Base-by-base conservation (phyloP, 306 rosid species). In the Castanea crenata region DNA sequence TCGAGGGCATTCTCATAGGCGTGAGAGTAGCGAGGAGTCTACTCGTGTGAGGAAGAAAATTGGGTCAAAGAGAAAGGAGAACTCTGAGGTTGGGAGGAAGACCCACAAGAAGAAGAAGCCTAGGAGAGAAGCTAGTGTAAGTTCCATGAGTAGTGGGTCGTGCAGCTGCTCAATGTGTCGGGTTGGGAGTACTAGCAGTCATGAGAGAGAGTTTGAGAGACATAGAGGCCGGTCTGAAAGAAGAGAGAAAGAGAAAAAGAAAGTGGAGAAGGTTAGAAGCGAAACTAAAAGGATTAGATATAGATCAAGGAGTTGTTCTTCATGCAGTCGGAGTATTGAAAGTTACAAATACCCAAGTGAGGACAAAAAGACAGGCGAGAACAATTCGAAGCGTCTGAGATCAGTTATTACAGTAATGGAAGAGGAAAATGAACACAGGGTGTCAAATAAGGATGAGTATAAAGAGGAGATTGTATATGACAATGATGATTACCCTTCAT, bases 401-500 rank as follows among this genome's bases (percentile, higher is more conserved):
- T 95, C 98, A 3, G 90, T 93, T 79, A 82, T 95, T 78, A 82
- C 83, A 16, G 82, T 90, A 74, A 20, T 76, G 6, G 83, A 82
- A 65, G 91, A 67, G 80, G 84, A 29, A 23, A 78, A 90, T 25
- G 85, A 87, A 58, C 80, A 74, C 12, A 59, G 69, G 69, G 89
- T 82, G 51, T 76, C 79, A 8, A 77, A 31, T 78, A 77, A 54
- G 74, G 86, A 82, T 79, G 90, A 81, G 46, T 79, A 58, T 38
- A 87, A 82, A 82, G 98, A 93, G 86, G 97, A 85, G 85, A 84
- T 87, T 75, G 78, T 85, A 25, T 84, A 90, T 80, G 88, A 85
- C 81, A 84, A 71, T 64, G 79, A 83, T 61, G 98, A 91, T 85
- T 84, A 88, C 87, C 97, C 91, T 73, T 78, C 86, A 23, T 88